phyloP scores from a whole-genome alignment of 768 basidiomycete genomes.

The Butyriboletus loyo region DNA sequence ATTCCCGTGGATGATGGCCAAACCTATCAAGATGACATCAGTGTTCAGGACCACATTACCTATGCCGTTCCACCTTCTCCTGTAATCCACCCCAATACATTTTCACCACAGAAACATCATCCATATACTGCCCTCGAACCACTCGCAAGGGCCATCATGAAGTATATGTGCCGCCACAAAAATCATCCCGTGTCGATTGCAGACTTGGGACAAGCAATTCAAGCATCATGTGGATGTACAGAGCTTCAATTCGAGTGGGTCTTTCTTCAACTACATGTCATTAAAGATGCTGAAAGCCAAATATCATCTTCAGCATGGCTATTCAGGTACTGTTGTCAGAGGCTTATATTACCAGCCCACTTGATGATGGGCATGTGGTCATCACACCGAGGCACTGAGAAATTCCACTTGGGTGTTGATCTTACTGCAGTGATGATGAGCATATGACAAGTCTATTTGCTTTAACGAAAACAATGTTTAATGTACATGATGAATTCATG shows the following conservation, averaged over 20 bases:
- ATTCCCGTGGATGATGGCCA: neutral
- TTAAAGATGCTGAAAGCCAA: neutral
- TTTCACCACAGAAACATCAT: slow-evolving; percentile 19
- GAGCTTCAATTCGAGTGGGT: slow-evolving; percentile 22
- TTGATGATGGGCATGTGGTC: slow-evolving; percentile 28
- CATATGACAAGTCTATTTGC: neutral
- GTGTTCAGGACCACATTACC: neutral
- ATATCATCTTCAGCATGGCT: slow-evolving; percentile 10
- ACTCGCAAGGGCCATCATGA: slow-evolving; percentile 18
- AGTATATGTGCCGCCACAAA: slow-evolving; percentile 11
- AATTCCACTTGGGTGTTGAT: neutral
- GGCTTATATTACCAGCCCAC: slow-evolving; percentile 30
- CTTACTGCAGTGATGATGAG: neutral
- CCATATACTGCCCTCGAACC: slow-evolving; percentile 19
- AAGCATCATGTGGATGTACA: slow-evolving; percentile 13
- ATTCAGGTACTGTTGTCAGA: slow-evolving; percentile 23
- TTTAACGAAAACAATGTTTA: neutral
- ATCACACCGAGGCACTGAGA: slow-evolving; percentile 27
- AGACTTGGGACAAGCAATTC: slow-evolving; percentile 16
- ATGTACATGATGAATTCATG: slow-evolving; percentile 16
- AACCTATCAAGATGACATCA: neutral
- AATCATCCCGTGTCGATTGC: neutral
- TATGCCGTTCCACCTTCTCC: neutral
- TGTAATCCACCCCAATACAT: slow-evolving; percentile 11
- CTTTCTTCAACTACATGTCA: neutral